phyloP scores from a whole-genome alignment of 2,329 filamentous ascomycete species.

The Rhexocercosporidium sp. region DNA sequence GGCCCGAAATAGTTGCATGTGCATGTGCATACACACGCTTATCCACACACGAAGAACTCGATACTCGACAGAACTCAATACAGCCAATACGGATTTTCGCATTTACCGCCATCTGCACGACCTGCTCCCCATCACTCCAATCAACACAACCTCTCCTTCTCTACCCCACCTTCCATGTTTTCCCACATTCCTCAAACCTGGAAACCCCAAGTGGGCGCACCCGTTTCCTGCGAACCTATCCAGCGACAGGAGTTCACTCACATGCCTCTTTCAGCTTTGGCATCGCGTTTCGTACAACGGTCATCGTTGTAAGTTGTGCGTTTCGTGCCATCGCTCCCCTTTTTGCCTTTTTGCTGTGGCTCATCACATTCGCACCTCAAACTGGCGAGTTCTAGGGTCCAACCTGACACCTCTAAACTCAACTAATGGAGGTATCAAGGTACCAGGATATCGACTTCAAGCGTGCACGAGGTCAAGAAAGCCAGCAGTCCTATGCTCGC shows the following conservation, averaged over 20 bases:
- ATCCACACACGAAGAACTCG: too few relatives aligned
- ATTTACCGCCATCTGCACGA: slow-evolving; percentile 15
- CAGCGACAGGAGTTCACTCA: background rate
- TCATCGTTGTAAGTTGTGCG: background rate
- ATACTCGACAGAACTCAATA: too few relatives aligned
- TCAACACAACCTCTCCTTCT: background rate
- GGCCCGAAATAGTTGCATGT: slow-evolving; percentile 25
- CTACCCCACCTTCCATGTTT: background rate
- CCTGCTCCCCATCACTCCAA: background rate
- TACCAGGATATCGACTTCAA: too few relatives aligned
- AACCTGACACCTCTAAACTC: background rate
- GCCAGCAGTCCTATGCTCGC: background rate
- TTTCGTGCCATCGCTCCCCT: background rate
- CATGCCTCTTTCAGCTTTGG: background rate
- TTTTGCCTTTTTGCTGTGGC: background rate
- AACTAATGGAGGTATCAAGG: background rate
- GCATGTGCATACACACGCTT: slow-evolving; percentile 8
- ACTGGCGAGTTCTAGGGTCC: background rate
- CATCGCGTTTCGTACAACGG: background rate
- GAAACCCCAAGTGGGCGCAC: too few relatives aligned
- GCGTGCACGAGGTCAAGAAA: background rate
- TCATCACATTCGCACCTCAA: too few relatives aligned
- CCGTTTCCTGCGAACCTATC: background rate
- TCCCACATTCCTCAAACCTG: background rate
- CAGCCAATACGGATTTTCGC: slow-evolving; percentile 15